Conservation (phyloP, 768 basidiomycete species). For the Naematelia aurantialba region DNA sequence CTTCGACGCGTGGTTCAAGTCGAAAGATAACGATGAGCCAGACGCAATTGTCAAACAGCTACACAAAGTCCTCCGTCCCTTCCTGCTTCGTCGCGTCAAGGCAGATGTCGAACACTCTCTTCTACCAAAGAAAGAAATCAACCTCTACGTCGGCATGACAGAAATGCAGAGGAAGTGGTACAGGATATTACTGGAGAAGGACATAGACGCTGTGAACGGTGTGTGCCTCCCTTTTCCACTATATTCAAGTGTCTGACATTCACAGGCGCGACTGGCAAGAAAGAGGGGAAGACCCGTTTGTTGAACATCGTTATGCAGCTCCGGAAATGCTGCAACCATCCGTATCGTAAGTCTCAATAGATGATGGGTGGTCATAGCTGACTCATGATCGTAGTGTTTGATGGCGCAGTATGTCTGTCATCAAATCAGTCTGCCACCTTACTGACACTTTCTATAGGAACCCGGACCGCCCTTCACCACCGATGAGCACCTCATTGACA, state of each 20-base stretch:
- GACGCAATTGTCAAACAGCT: constrained; percentile 93
- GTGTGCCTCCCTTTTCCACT: constrained; percentile 25
- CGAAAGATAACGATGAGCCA: constrained; percentile 68
- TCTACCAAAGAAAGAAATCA: constrained; percentile 96
- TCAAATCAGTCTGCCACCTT: not conserved
- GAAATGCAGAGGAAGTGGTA: constrained; percentile 99
- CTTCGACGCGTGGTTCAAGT: constrained; percentile 88
- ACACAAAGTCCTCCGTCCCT: constrained; percentile 93
- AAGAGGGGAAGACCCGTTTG: constrained; percentile 93
- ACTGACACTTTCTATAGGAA: constrained; percentile 58
- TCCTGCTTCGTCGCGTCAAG: constrained; percentile 90
- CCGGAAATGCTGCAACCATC: constrained; percentile 52
- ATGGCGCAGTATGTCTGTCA: constrained; percentile 43
- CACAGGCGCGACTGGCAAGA: constrained; percentile 84
- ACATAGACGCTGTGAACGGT: constrained; percentile 98
- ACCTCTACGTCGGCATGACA: constrained; percentile 92
- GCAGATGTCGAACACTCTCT: constrained; percentile 94
- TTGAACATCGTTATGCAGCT: constrained; percentile 99
- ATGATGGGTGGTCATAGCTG: not conserved
- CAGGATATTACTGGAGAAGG: constrained; percentile 84
- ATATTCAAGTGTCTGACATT: constrained; percentile 2
- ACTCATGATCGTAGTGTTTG: constrained; percentile 36
- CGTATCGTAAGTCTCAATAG: constrained; percentile 45
- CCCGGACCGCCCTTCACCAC: constrained; percentile 98
- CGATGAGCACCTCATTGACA: constrained; percentile 90